Conservation (phyloP, 73 alveolate species). For the Diophrys appendiculata region DNA sequence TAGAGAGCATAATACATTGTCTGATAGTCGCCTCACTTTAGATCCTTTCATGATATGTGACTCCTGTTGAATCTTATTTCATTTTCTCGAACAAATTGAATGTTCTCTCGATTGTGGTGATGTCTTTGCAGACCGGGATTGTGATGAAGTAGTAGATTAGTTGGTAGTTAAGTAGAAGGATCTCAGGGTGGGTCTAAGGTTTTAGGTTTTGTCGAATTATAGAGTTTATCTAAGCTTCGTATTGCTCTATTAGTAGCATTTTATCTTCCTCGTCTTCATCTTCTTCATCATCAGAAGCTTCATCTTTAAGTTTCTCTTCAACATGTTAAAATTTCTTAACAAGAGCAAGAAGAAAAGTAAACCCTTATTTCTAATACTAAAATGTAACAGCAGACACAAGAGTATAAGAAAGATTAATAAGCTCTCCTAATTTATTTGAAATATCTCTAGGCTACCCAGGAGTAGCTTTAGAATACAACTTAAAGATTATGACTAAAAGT, state of each 20-base stretch:
- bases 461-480: neutral
- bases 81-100: neutral
- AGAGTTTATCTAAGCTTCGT: conserved; percentile 30
- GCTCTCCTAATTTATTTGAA: conserved; percentile 1
- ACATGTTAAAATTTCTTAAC: conserved; percentile 28
- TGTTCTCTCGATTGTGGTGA: neutral
- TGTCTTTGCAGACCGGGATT: conserved; percentile 23
- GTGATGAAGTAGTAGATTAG: conserved; percentile 31
- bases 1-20: conserved; percentile 1
- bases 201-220: conserved; percentile 29
- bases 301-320: conserved; percentile 9
- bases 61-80: neutral
- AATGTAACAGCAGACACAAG: neutral
- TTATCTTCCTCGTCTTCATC: conserved; percentile 25
- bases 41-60: conserved; percentile 18
- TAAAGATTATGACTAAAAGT: neutral
- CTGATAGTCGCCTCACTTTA: conserved; percentile 12
- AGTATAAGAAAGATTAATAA: conserved; percentile 16
- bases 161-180: conserved; percentile 7
- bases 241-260: conserved; percentile 15
- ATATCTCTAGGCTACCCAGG: conserved; percentile 3
- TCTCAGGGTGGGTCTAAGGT: conserved; percentile 6
- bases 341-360: conserved; percentile 8
- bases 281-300: conserved; percentile 12
- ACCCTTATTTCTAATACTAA: conserved; percentile 12